Evolutionary conservation across 139 green algal genomes (phyloP).

Genomic region (Coelastrella sp.): DNA sequence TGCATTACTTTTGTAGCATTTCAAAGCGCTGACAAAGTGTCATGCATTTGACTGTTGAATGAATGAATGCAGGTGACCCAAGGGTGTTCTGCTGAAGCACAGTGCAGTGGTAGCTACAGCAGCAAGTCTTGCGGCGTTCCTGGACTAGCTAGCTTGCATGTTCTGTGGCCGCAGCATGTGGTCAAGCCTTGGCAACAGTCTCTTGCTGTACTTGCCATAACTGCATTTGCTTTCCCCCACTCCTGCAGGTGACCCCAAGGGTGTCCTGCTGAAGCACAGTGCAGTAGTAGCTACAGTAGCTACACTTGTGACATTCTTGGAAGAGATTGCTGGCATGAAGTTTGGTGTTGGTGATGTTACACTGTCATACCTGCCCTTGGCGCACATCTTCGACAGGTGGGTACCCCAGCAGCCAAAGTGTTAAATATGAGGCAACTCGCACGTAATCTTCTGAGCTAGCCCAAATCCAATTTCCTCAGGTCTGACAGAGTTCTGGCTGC

Average conservation of each 20-base stretch:
- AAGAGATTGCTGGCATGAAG: conserved; percentile 65
- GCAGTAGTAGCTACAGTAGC: conserved; percentile 69
- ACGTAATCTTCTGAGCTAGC: background rate
- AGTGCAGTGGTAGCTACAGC: conserved; percentile 69
- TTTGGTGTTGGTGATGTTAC: conserved; percentile 75
- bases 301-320: conserved; percentile 67
- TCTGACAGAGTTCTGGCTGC: no score
- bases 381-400: conserved; percentile 93
- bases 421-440: no score
- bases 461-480: no score
- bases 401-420: background rate
- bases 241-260: conserved; percentile 76
- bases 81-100: conserved; percentile 92
- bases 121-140: conserved; percentile 56
- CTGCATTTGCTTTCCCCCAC: background rate
- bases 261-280: conserved; percentile 86
- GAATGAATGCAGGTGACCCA: conserved; percentile 61
- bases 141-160: conserved; percentile 73
- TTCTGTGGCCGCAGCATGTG: background rate
- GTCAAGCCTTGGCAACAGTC: background rate
- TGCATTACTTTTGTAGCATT: no score
- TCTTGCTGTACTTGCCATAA: no score
- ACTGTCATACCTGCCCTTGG: conserved; percentile 82
- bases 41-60: no score
- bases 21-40: no score